These are phyloP conservation scores for Boletus fagicola DNA, from an alignment of 768 basidiomycete genomes.

Conservation along the genomic window DNA sequence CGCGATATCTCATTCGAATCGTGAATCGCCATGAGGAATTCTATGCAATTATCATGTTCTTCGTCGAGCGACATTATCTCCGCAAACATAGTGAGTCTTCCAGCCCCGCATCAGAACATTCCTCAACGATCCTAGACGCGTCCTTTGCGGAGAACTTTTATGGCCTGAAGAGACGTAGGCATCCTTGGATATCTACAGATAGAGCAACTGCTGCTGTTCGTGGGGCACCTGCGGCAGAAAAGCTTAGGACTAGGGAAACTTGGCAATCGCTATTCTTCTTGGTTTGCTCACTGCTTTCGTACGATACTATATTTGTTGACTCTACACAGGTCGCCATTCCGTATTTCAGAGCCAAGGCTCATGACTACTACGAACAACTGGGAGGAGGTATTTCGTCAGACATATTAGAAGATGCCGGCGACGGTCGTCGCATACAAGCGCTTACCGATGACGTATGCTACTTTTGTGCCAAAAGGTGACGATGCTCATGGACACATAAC, in stretches of 20 bases:
- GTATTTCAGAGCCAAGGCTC: constrained; percentile 83
- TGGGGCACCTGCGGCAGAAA: constrained; percentile 62
- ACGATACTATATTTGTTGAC: neutral
- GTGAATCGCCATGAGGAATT: constrained; percentile 97
- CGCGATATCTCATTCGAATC: constrained; percentile 85
- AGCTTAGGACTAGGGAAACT: constrained; percentile 63
- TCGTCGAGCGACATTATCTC: constrained; percentile 90
- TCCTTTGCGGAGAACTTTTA: constrained; percentile 97
- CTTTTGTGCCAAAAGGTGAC: neutral
- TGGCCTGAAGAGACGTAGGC: constrained; percentile 76
- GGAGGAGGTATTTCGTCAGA: constrained; percentile 80
- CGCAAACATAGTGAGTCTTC: constrained; percentile 68
- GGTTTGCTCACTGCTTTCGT: constrained; percentile 44
- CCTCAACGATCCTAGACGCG: constrained; percentile 55
- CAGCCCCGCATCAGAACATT: neutral
- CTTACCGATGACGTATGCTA: constrained; percentile 52
- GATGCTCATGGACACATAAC: constrained; percentile 4
- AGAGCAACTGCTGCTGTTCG: constrained; percentile 67
- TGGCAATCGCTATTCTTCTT: constrained; percentile 77
- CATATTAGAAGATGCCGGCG: constrained; percentile 53
- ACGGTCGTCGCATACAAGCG: constrained; percentile 42
- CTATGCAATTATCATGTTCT: constrained; percentile 83
- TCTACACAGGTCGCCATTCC: constrained; percentile 69
- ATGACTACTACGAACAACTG: constrained; percentile 86
- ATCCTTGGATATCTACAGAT: constrained; percentile 68